Percentiles rank a stretch among this genome's conserved stretches.
These are phyloP conservation scores for Neurospora crassa DNA, from an alignment of 2,329 filamentous ascomycete species.

Conservation along the genomic window DNA sequence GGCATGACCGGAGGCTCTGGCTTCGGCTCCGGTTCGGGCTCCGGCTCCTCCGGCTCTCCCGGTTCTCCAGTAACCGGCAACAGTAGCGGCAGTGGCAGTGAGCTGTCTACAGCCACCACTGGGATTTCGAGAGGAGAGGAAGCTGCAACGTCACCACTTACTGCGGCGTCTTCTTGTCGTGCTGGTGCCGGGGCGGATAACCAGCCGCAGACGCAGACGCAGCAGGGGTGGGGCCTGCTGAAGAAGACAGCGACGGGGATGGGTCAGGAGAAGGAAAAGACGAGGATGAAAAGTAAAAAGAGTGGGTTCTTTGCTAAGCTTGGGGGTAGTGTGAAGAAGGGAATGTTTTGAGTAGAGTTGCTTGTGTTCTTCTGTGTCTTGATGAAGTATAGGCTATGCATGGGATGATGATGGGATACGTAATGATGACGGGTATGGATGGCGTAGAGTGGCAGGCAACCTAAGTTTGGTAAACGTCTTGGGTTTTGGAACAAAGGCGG, in stretches of 20 bases:
- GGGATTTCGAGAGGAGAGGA: neutral
- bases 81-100: neutral
- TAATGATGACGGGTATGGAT: neutral
- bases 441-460: neutral
- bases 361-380: neutral
- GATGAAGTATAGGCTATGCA: neutral
- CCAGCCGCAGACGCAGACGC: neutral
- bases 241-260: neutral
- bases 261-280: neutral
- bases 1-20: neutral
- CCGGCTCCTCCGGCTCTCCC: neutral
- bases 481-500: neutral
- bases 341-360: neutral
- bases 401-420: neutral
- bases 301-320: slow-evolving; percentile 32
- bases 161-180: neutral
- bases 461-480: neutral
- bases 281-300: slow-evolving; percentile 7
- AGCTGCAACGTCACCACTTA: neutral
- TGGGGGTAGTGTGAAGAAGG: slow-evolving; percentile 24
- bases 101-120: neutral
- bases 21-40: neutral
- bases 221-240: neutral
- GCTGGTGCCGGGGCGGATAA: neutral
- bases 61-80: neutral